phyloP scores from a whole-genome alignment of 2,329 filamentous ascomycete genomes.

The Fusarium tricinctum region DNA sequence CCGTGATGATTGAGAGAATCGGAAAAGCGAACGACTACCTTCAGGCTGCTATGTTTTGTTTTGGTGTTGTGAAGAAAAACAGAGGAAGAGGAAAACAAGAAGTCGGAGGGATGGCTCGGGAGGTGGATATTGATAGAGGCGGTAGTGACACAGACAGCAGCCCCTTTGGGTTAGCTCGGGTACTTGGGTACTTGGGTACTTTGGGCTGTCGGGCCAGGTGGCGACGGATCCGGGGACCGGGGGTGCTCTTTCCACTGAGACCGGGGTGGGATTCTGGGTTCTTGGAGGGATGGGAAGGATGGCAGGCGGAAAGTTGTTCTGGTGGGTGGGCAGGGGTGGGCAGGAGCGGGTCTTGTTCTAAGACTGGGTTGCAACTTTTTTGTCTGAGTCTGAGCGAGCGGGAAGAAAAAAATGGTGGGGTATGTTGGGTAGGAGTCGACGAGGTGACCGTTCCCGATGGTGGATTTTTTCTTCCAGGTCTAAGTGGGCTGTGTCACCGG shows the following conservation, averaged over 20 bases:
- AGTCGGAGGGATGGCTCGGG: constrained; percentile 45
- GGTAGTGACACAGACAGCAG: constrained; percentile 41
- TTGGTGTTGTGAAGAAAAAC: constrained; percentile 29
- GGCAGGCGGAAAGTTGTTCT: constrained; percentile 11
- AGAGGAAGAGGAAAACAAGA: constrained; percentile 32
- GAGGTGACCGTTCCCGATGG: constrained; percentile 27
- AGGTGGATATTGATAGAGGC: constrained; percentile 40
- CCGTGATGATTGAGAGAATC: constrained; percentile 38
- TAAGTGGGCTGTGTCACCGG: constrained; percentile 37
- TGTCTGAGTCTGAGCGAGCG: constrained; percentile 37
- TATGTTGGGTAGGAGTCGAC: constrained; percentile 41
- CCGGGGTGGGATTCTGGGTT: constrained; percentile 37
- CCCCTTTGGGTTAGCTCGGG: constrained; percentile 29
- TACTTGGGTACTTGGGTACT: constrained; percentile 7
- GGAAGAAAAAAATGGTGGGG: constrained; percentile 31
- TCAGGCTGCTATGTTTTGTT: constrained; percentile 15
- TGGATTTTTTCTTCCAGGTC: constrained; percentile 26
- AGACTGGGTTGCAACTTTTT: constrained; percentile 38
- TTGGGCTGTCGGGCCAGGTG: constrained; percentile 36
- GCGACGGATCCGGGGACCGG: constrained; percentile 45
- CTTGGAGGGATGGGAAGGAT: constrained; percentile 13
- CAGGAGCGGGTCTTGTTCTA: constrained; percentile 32
- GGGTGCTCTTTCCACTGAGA: constrained; percentile 27
- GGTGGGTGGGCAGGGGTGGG: constrained; percentile 28
- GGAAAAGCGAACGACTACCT: constrained; percentile 32